Evolutionary conservation across 495 filamentous ascomycete genomes (phyloP).

Genomic region (Lentithecium fluviatile): DNA sequence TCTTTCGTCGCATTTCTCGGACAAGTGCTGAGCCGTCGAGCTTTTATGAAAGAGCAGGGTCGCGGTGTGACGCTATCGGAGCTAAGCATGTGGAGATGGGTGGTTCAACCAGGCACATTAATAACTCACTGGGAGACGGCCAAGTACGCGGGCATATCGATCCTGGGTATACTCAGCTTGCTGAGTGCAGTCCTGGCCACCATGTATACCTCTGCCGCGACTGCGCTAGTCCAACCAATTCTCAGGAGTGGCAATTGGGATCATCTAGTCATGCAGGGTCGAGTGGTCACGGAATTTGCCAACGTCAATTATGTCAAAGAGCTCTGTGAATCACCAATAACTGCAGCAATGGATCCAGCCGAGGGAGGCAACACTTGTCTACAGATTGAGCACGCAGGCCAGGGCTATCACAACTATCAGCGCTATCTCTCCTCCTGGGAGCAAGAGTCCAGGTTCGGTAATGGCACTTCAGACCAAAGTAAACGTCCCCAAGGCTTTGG

Average conservation of each 20-base stretch:
- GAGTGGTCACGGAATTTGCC: slow-evolving; percentile 58
- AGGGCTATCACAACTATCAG: slow-evolving; percentile 57
- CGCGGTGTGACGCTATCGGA: slow-evolving; percentile 69
- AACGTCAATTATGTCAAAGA: slow-evolving; percentile 54
- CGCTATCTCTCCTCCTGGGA: slow-evolving; percentile 53
- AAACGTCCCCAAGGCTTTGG: slow-evolving; percentile 54
- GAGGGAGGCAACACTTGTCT: slow-evolving; percentile 57
- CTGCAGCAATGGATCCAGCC: slow-evolving; percentile 38
- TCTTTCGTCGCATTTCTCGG: slow-evolving; percentile 73
- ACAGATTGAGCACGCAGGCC: slow-evolving; percentile 61
- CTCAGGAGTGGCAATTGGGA: slow-evolving; percentile 55
- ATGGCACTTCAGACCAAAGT: slow-evolving; percentile 42
- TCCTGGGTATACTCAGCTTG: slow-evolving; percentile 59
- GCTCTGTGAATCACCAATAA: slow-evolving; percentile 61
- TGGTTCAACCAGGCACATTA: slow-evolving; percentile 64
- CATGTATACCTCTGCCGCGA: slow-evolving; percentile 72
- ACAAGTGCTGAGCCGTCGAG: slow-evolving; percentile 65
- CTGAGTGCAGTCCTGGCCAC: slow-evolving; percentile 60
- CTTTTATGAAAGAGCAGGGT: slow-evolving; percentile 53
- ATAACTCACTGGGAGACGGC: slow-evolving; percentile 65
- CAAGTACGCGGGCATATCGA: slow-evolving; percentile 57
- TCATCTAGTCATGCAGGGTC: slow-evolving; percentile 49
- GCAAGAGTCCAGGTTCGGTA: slow-evolving; percentile 41
- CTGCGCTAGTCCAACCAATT: slow-evolving; percentile 68
- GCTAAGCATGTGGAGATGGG: slow-evolving; percentile 55